Base-by-base conservation (phyloP, 345 rosid species). In the Citrus reticulata region DNA sequence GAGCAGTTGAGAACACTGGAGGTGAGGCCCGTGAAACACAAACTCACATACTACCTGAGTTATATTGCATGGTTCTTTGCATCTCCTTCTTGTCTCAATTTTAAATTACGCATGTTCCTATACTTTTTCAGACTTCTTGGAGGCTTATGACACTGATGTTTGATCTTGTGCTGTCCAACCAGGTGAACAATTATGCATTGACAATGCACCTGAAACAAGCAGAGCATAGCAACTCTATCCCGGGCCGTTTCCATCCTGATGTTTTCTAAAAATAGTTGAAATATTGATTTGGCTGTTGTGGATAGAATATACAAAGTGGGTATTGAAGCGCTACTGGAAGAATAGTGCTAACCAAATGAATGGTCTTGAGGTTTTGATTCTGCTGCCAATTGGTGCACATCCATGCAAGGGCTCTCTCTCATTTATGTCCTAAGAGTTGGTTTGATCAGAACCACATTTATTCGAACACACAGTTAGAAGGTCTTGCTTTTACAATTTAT, bases 1-100 rank as follows among this genome's bases (percentile, higher is more conserved):
- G 95, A 93, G 42, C 98, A 93, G 75, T 14, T 93, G 87, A 91
- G 94, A 84, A 88, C 95, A 37, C 83, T 93, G 46, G 97, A 93
- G 97, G 97, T 93, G 25, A 82, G 77, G 74, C 74, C 64, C 62
- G 25, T 59, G 14, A 78, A 65, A 62, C 78, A 76, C 49, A 34
- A 37, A 17, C 17, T 40, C 24, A 8, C 49, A 65, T 46, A 30
- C 49, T n/a, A 57, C 34, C 24, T 13, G 64, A n/a, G 51, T 66
- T 54, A 39, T 59, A 25, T 19, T 51, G 72, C 34, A 5, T 20
- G 6, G 6, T 54, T 34, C 10, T 57, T 9, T 66, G 32, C 20
- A 55, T 46, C 25, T 60, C 6, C 29, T 54, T 54, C n/a, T 51
- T 63, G 11, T 55, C 27, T 13, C 20, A 22, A n/a, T 32, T 17